Evolutionary conservation across 1,284 basidiomycete species (phyloP).

Genomic region (Trichosporon sp.): DNA sequence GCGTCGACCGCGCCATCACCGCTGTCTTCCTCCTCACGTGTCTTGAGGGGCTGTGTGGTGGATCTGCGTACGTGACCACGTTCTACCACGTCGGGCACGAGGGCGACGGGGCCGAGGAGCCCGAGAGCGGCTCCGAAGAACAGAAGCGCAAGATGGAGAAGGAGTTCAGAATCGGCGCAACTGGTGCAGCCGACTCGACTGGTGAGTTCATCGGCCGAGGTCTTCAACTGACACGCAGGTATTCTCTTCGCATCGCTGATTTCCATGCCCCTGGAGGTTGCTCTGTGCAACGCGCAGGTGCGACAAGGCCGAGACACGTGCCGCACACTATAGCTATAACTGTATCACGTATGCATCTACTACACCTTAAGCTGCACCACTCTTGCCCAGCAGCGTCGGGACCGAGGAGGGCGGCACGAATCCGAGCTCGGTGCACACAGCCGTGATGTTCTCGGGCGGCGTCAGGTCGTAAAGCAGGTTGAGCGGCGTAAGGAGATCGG

Average conservation of each 20-base stretch:
- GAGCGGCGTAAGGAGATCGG: conserved; percentile 65
- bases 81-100: conserved; percentile 84
- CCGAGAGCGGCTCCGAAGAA: conserved; percentile 56
- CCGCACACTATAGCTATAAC: conserved; percentile 62
- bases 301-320: conserved; percentile 72
- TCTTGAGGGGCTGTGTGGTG: conserved; percentile 84
- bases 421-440: conserved; percentile 88
- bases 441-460: conserved; percentile 83
- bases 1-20: conserved; percentile 62
- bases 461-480: conserved; percentile 90
- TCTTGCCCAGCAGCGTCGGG: conserved; percentile 57
- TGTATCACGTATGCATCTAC: conserved; percentile 18
- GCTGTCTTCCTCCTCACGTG: conserved; percentile 76
- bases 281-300: conserved; percentile 73
- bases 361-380: neutral
- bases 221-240: conserved; percentile 57
- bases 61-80: conserved; percentile 88
- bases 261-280: conserved; percentile 80
- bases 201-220: conserved; percentile 63
- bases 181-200: conserved; percentile 62
- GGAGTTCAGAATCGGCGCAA: conserved; percentile 86
- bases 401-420: conserved; percentile 76
- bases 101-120: conserved; percentile 55
- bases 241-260: conserved; percentile 77
- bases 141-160: conserved; percentile 61